Evolutionary conservation across 495 filamentous ascomycete genomes (phyloP).

Genomic region (Xylaria cubensis): DNA sequence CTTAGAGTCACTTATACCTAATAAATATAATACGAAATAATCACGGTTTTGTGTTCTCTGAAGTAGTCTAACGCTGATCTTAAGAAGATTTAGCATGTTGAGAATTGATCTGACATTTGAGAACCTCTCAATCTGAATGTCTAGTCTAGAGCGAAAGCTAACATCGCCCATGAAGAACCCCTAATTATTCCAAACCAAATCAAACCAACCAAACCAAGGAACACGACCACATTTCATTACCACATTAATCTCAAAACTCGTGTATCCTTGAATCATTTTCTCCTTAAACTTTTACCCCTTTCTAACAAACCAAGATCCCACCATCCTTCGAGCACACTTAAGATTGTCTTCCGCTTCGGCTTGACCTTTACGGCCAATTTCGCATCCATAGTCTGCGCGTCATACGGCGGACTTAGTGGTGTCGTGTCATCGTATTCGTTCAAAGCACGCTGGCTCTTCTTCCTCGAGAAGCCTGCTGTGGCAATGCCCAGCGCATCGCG

Average conservation of each 20-base stretch:
- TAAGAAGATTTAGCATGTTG: not conserved
- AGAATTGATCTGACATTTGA: not conserved
- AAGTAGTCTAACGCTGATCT: not conserved
- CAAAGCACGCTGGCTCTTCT: constrained; percentile 30
- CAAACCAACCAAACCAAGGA: constrained; percentile 1
- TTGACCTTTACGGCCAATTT: constrained; percentile 29
- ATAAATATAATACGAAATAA: not conserved
- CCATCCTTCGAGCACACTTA: constrained; percentile 52
- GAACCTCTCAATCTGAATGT: constrained; percentile 13
- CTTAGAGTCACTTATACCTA: not conserved
- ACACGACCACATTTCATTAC: constrained; percentile 17
- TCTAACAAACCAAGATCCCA: constrained; percentile 56
- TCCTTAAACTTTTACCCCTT: constrained; percentile 34
- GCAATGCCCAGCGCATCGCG: constrained; percentile 39
- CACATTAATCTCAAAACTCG: constrained; percentile 20
- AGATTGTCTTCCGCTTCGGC: constrained; percentile 47
- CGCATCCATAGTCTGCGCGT: constrained; percentile 21
- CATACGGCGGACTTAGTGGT: constrained; percentile 32
- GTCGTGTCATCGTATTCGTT: constrained; percentile 29
- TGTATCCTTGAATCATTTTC: constrained; percentile 20
- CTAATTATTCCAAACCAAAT: not conserved
- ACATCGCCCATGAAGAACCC: not conserved
- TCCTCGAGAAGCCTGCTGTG: constrained; percentile 20
- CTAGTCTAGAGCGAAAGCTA: not conserved
- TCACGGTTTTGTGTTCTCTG: not conserved